Evolutionary conservation across 148 eudicot genomes (phyloP), one percentile per base, ranked within the genome.

Genomic region (Camellia sinensis): DNA sequence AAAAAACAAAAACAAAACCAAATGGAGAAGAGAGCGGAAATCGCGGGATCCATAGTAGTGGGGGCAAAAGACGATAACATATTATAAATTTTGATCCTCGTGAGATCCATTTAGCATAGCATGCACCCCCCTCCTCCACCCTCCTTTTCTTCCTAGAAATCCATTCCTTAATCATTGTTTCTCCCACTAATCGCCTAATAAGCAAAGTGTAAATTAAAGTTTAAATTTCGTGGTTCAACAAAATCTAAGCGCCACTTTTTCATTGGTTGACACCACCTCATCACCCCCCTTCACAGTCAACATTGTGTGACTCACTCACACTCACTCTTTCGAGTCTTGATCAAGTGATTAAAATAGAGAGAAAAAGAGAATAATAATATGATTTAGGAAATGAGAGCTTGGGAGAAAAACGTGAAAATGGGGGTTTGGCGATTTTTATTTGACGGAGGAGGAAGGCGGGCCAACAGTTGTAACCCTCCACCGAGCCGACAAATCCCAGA

Each of bases 71-170:
- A 73, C 17, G 76, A 46, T 63, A 73, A 73, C 76, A 73, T 21
- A 73, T 73, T 73, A 63, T 63, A 45, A 73, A 54, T 54, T 73
- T 73, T 56, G n/a, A 54, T 73, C 15, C 76, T 22, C 41, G 64
- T 50, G 41, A 1, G 37, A 29, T 29, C 29, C 40, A 29, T 1
- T 29, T 29, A 29, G 59, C 50, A 72, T 19, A 50, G 40, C 53
- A 29, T 29, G 37, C 37, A 29, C 37, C 37, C 37, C 37, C 37
- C 37, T 29, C 37, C 37, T 29, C 37, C 37, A 29, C 37, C 37
- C 37, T 29, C 37, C 37, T 29, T 29, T 1, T 29, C 29, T 29
- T 72, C n/a, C n/a, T 22, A 41, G 22, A 73, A 73, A 21, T 61
- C 14, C 63, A 22, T 53, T 19, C 40, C 76, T 22, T 73, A 73